Evolutionary conservation across 805 yeast genomes (phyloP).

Genomic region (Starmera quercuum): DNA sequence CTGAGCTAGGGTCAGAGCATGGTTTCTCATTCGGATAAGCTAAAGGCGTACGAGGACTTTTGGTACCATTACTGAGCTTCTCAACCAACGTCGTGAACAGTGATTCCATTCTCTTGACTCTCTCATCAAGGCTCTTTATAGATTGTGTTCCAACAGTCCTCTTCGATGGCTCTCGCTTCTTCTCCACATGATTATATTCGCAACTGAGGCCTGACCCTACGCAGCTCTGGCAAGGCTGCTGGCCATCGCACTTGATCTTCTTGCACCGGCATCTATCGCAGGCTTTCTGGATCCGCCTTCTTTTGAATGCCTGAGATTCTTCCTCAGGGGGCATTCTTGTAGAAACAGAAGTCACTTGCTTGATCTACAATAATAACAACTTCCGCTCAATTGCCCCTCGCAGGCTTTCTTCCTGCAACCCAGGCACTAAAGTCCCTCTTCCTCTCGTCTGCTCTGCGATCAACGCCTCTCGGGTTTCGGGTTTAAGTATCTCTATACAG

Average conservation of each 20-base stretch:
- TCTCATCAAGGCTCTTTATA: constrained; percentile 14
- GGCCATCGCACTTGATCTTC: constrained; percentile 77
- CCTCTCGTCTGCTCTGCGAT: too few species aligned
- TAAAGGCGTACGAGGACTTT: too few species aligned
- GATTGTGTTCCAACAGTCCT: neutral
- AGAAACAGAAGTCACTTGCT: neutral
- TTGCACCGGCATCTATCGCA: constrained; percentile 52
- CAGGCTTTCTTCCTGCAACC: too few species aligned
- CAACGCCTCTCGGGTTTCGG: too few species aligned
- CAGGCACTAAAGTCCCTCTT: too few species aligned
- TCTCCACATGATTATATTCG: constrained; percentile 70
- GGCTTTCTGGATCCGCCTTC: constrained; percentile 35
- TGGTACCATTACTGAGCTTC: too few species aligned
- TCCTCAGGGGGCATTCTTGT: constrained; percentile 7
- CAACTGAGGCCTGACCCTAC: constrained; percentile 68
- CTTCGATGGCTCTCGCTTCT: constrained; percentile 23
- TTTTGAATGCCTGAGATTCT: constrained; percentile 14
- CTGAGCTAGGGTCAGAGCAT: too few species aligned
- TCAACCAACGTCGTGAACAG: constrained; percentile 22
- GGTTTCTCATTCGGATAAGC: too few species aligned
- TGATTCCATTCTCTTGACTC: constrained; percentile 27
- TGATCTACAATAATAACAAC: too few species aligned
- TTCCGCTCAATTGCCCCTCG: neutral
- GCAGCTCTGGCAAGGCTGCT: constrained; percentile 74
- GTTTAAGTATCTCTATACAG: too few species aligned